Conservation (phyloP, 495 filamentous ascomycete genomes). For the Xylaria curta region DNA sequence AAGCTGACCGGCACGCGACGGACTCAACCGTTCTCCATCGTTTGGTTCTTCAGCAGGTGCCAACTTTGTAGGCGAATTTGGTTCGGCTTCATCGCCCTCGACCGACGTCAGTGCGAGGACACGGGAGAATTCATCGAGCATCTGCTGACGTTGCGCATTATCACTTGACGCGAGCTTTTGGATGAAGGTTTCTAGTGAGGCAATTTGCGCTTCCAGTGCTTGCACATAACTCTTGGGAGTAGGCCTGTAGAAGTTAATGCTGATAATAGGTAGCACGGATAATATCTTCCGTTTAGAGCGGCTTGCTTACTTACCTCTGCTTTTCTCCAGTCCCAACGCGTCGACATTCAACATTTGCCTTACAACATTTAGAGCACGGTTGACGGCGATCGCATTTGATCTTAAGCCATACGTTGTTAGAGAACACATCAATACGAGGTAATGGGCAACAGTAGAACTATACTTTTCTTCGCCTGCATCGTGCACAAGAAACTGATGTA, state of each 20-base stretch:
- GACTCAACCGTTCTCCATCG: conserved; percentile 9
- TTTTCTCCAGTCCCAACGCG: conserved; percentile 38
- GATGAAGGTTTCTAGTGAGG: conserved; percentile 40
- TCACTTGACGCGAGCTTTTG: conserved; percentile 36
- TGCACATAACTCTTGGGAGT: conserved; percentile 38
- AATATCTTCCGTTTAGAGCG: background rate
- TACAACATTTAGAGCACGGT: conserved; percentile 37
- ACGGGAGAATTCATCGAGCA: conserved; percentile 28
- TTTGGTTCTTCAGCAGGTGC: background rate
- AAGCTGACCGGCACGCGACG: conserved; percentile 36
- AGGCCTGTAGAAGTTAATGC: conserved; percentile 28
- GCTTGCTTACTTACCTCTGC: conserved; percentile 30
- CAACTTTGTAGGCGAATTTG: conserved; percentile 2
- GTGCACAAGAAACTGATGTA: conserved; percentile 23
- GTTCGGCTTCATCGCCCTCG: background rate
- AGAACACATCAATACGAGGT: background rate
- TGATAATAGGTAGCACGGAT: background rate
- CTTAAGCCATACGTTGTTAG: conserved; percentile 22
- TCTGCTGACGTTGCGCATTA: conserved; percentile 23
- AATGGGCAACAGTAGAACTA: conserved; percentile 30
- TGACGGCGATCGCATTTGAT: conserved; percentile 41
- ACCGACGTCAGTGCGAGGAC: conserved; percentile 1
- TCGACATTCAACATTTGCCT: conserved; percentile 38
- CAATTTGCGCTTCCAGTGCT: conserved; percentile 40
- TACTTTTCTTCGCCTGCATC: conserved; percentile 33